A percentile compares a stretch with the other conserved stretches of the same genome.
These are phyloP conservation scores for Aethionema arabicum DNA, from an alignment of 345 rosid genomes.

Conservation along the genomic window DNA sequence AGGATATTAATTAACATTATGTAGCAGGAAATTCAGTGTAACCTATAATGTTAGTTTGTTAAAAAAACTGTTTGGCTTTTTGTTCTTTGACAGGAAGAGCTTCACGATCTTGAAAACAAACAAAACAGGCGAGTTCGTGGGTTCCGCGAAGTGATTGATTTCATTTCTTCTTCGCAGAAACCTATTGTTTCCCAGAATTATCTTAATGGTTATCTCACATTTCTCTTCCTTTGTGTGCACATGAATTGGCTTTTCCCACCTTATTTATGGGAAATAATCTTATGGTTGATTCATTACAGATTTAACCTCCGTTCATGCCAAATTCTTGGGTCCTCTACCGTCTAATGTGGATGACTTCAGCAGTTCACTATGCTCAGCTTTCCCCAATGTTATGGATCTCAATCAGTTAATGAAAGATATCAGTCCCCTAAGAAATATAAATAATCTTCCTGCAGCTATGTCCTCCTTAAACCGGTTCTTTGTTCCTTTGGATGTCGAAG, in stretches of 20 bases:
- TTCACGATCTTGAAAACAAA: slow-evolving; percentile 57
- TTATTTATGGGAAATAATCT: neutral
- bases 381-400: slow-evolving; percentile 72
- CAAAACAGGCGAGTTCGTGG: slow-evolving; percentile 70
- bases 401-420: slow-evolving; percentile 62
- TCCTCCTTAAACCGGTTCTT: slow-evolving; percentile 55
- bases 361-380: slow-evolving; percentile 47
- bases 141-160: slow-evolving; percentile 87
- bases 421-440: slow-evolving; percentile 46
- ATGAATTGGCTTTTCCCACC: neutral
- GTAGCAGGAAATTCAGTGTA: slow-evolving; percentile 1
- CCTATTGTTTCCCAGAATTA: slow-evolving; percentile 76
- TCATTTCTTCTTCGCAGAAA: slow-evolving; percentile 83
- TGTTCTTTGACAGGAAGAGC: slow-evolving; percentile 60
- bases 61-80: neutral
- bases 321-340: slow-evolving; percentile 79
- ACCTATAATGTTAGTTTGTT: neutral
- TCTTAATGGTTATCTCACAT: slow-evolving; percentile 67
- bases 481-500: slow-evolving; percentile 64
- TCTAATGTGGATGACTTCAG: slow-evolving; percentile 58
- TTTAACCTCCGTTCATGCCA: slow-evolving; percentile 70
- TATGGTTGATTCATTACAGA: slow-evolving; percentile 45
- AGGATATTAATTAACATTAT: slow-evolving; percentile 14
- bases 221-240: slow-evolving; percentile 13
- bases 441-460: slow-evolving; percentile 50